These are phyloP conservation scores for Pseudogymnoascus sp. DNA, from an alignment of 2,329 filamentous ascomycete genomes.

Conservation along the genomic window DNA sequence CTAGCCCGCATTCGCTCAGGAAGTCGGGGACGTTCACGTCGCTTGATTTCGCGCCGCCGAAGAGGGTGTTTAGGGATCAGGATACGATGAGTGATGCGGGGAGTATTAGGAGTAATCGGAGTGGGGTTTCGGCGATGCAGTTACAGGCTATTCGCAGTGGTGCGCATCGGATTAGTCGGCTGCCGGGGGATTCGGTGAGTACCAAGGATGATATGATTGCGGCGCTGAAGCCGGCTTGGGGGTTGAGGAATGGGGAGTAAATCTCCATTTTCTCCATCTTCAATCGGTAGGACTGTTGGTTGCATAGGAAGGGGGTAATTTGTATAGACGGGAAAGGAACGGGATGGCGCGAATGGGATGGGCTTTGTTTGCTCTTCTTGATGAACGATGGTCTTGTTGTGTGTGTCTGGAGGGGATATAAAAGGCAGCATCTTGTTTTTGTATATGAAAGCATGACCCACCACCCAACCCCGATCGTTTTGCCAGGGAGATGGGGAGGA, in stretches of 20 bases:
- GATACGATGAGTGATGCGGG: constrained; percentile 56
- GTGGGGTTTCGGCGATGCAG: constrained; percentile 51
- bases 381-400: neutral
- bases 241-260: constrained; percentile 21
- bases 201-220: constrained; percentile 53
- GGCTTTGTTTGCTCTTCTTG: neutral
- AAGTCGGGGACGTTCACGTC: constrained; percentile 71
- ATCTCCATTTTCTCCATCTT: too few species aligned
- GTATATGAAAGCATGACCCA: neutral
- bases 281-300: neutral
- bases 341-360: neutral
- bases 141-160: constrained; percentile 54
- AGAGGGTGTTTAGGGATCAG: constrained; percentile 55
- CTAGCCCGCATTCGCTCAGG: constrained; percentile 75
- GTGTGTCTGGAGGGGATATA: neutral
- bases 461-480: neutral
- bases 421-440: neutral
- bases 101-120: constrained; percentile 56
- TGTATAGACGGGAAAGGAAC: neutral
- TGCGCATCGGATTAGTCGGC: constrained; percentile 59
- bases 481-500: neutral
- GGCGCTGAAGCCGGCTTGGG: constrained; percentile 32
- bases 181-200: constrained; percentile 56
- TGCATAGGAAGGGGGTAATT: neutral
- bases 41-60: constrained; percentile 73